Conservation (phyloP, 306 rosid species). For the Malus orientalis region DNA sequence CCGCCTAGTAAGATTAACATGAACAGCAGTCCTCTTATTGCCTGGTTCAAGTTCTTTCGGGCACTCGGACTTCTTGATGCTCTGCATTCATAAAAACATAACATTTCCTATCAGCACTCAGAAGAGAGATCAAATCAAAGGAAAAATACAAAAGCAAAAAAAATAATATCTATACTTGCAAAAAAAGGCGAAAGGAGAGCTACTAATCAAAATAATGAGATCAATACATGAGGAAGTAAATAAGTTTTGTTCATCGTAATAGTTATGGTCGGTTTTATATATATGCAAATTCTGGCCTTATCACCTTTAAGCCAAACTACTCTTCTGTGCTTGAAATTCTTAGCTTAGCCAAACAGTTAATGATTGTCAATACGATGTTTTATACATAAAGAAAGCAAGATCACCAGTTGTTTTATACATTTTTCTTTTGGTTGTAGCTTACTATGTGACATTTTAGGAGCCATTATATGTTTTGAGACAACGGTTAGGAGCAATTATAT, state of each 20-base stretch:
- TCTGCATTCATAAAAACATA: slow-evolving; percentile 35
- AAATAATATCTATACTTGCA: neutral
- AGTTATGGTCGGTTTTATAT: neutral
- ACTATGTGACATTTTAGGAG: neutral
- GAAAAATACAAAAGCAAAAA: neutral
- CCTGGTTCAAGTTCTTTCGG: slow-evolving; percentile 82
- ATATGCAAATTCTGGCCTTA: neutral
- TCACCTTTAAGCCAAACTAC: neutral
- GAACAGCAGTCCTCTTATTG: slow-evolving; percentile 52
- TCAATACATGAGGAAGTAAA: neutral
- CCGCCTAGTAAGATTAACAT: slow-evolving; percentile 50
- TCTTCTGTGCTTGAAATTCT: neutral
- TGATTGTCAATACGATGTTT: neutral
- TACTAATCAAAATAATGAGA: neutral
- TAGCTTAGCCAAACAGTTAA: neutral
- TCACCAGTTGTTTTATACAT: no score
- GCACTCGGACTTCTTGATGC: slow-evolving; percentile 79
- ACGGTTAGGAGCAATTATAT: neutral
- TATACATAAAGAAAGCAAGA: no score
- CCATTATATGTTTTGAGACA: neutral
- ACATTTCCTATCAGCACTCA: neutral
- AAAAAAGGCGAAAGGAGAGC: neutral
- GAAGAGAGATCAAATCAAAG: neutral
- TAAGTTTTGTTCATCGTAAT: neutral
- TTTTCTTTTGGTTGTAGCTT: neutral